These are phyloP conservation scores for Lecanicillium sp. DNA, from an alignment of 2,329 filamentous ascomycete genomes.

Conservation along the genomic window DNA sequence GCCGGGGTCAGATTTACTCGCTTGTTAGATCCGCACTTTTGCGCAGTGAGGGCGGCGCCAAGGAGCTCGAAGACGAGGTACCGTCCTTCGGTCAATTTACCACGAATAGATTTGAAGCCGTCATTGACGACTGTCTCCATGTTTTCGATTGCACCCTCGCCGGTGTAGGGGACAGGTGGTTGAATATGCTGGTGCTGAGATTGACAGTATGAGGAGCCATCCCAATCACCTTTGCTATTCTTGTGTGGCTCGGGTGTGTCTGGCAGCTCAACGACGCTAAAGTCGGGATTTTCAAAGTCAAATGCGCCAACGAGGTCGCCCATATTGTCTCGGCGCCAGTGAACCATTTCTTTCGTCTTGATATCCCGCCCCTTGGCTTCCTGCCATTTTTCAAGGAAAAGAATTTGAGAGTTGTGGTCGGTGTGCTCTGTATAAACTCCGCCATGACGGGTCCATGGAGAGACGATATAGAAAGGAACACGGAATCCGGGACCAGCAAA, in stretches of 20 bases:
- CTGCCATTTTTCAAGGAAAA: constrained; percentile 43
- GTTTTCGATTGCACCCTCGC: constrained; percentile 23
- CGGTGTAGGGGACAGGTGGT: constrained; percentile 40
- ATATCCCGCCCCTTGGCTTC: constrained; percentile 30
- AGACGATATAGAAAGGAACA: constrained; percentile 46
- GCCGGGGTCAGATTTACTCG: constrained; percentile 16
- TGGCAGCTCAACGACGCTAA: constrained; percentile 36
- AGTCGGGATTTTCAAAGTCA: constrained; percentile 41
- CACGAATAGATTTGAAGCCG: constrained; percentile 44
- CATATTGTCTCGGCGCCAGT: constrained; percentile 24
- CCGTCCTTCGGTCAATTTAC: constrained; percentile 44
- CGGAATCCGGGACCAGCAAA: constrained; percentile 31
- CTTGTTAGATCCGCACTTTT: constrained; percentile 16
- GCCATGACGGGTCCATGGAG: constrained; percentile 44
- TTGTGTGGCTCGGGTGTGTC: constrained; percentile 32
- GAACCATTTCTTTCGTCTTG: constrained; percentile 18
- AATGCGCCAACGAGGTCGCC: constrained; percentile 27
- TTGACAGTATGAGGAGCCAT: constrained; percentile 35
- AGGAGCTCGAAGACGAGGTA: constrained; percentile 41
- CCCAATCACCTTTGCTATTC: constrained; percentile 32
- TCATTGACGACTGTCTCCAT: constrained; percentile 35
- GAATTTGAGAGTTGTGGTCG: constrained; percentile 47
- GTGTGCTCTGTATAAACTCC: constrained; percentile 45
- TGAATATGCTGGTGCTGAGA: constrained; percentile 24
- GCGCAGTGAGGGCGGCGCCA: constrained; percentile 30